phyloP scores from a whole-genome alignment of 441 rosid genomes.

The Populus tomentosa region DNA sequence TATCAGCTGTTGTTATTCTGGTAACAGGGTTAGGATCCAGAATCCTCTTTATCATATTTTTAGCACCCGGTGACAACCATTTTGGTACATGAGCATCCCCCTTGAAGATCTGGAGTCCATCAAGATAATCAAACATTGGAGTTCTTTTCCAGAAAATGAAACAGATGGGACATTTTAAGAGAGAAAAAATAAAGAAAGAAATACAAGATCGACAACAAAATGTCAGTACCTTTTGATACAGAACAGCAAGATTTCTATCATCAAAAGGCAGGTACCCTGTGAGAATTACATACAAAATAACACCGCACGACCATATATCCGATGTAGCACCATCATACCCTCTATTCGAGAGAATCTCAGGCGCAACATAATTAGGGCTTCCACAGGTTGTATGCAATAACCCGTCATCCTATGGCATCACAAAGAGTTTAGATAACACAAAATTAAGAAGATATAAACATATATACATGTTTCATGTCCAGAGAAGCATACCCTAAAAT shows the following conservation, averaged over 20 bases:
- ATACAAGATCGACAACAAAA: neutral
- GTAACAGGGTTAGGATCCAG: conserved; percentile 82
- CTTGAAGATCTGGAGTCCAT: conserved; percentile 66
- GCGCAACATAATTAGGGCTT: conserved; percentile 93
- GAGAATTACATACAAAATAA: conserved; percentile 78
- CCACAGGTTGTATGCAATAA: conserved; percentile 93
- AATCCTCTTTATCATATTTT: conserved; percentile 65
- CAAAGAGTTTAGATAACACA: neutral
- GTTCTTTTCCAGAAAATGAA: neutral
- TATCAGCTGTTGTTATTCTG: conserved; percentile 60
- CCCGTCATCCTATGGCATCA: conserved; percentile 63
- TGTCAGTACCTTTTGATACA: conserved; percentile 73
- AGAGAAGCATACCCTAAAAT: conserved; percentile 57
- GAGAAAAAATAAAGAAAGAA: neutral
- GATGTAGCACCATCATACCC: conserved; percentile 95
- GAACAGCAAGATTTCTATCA: conserved; percentile 87
- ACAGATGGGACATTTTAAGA: neutral
- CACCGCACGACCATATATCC: conserved; percentile 96
- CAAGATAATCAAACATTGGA: neutral
- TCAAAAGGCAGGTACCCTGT: conserved; percentile 88
- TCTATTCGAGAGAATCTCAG: conserved; percentile 78
- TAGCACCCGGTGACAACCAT: conserved; percentile 80
- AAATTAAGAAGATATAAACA: neutral
- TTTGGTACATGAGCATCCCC: conserved; percentile 82
- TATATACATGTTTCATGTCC: neutral